Percentiles rank a stretch among this genome's conserved stretches.
These are phyloP conservation scores for Aspergillus texensis DNA, from an alignment of 2,329 filamentous ascomycete species.

Conservation along the genomic window DNA sequence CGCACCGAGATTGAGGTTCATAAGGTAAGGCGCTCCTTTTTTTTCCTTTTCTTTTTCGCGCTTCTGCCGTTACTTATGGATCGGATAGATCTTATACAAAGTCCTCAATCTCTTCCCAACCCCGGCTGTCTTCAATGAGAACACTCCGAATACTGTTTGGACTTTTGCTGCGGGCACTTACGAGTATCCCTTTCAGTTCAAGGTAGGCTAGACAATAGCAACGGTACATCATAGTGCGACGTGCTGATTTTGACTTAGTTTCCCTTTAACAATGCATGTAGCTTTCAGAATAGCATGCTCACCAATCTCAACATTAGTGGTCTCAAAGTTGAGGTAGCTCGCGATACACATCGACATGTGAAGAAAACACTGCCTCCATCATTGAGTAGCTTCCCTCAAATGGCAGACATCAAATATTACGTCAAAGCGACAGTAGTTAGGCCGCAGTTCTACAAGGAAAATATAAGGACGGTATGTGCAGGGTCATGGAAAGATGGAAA, in stretches of 20 bases:
- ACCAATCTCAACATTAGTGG: conserved; percentile 50
- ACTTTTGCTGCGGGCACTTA: conserved; percentile 50
- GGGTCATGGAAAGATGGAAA: not conserved
- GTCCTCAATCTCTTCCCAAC: conserved; percentile 51
- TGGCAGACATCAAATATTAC: conserved; percentile 91
- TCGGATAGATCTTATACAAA: conserved; percentile 48
- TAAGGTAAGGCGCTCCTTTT: conserved; percentile 41
- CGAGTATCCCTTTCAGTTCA: conserved; percentile 54
- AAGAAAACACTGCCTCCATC: conserved; percentile 88
- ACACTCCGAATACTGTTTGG: conserved; percentile 40
- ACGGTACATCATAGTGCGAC: not conserved
- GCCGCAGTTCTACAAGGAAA: conserved; percentile 88
- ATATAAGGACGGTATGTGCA: conserved; percentile 62
- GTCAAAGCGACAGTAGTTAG: conserved; percentile 92
- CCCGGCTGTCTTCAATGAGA: conserved; percentile 42
- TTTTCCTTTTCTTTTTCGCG: not conserved
- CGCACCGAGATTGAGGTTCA: conserved; percentile 53
- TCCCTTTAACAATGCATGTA: conserved; percentile 55
- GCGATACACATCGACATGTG: conserved; percentile 63
- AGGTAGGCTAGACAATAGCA: conserved; percentile 33
- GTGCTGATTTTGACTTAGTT: conserved; percentile 34
- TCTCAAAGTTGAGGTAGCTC: conserved; percentile 49
- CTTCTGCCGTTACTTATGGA: not conserved
- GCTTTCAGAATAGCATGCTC: conserved; percentile 46
- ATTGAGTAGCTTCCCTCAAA: conserved; percentile 79